Evolutionary conservation across 1,139 yeast species (phyloP).

Genomic region (Scheffersomyces illinoinensis): DNA sequence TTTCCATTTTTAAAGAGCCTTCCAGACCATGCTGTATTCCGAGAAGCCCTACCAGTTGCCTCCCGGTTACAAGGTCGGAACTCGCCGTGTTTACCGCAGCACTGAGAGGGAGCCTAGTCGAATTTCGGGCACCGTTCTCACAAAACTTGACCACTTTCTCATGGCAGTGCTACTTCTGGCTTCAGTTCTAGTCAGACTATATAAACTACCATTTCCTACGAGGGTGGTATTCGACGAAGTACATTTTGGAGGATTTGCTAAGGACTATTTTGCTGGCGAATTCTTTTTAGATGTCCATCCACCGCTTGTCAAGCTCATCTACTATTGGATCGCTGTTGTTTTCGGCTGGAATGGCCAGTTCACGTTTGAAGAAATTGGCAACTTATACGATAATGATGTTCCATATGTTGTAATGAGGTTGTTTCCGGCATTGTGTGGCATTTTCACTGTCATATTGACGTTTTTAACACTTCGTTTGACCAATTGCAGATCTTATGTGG

Average conservation of each 20-base stretch:
- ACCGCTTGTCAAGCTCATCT: slow-evolving; percentile 56
- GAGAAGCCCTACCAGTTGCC: slow-evolving; percentile 3
- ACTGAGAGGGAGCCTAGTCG: slow-evolving; percentile 5
- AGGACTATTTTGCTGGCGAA: slow-evolving; percentile 58
- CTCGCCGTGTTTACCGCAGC: slow-evolving; percentile 17
- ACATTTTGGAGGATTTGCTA: slow-evolving; percentile 33
- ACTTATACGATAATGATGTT: slow-evolving; percentile 26
- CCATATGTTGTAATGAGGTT: slow-evolving; percentile 39
- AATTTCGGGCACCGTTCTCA: slow-evolving; percentile 3
- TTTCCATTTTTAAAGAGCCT: not conserved
- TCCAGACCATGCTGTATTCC: not conserved
- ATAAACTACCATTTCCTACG: slow-evolving; percentile 28
- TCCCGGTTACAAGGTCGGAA: slow-evolving; percentile 17
- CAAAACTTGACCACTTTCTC: slow-evolving; percentile 12
- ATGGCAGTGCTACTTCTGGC: slow-evolving; percentile 12
- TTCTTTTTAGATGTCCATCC: slow-evolving; percentile 65
- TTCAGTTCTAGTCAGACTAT: slow-evolving; percentile 20
- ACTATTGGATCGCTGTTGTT: slow-evolving; percentile 39
- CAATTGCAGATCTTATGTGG: slow-evolving; percentile 42
- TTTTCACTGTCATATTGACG: slow-evolving; percentile 43
- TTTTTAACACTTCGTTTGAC: slow-evolving; percentile 51
- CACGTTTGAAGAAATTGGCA: slow-evolving; percentile 33
- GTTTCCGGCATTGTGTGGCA: slow-evolving; percentile 41
- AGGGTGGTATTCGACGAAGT: slow-evolving; percentile 39
- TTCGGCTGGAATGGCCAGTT: slow-evolving; percentile 50